Base-by-base conservation (phyloP, 2,329 filamentous ascomycete genomes). In the Ophiostoma pallidulum region DNA sequence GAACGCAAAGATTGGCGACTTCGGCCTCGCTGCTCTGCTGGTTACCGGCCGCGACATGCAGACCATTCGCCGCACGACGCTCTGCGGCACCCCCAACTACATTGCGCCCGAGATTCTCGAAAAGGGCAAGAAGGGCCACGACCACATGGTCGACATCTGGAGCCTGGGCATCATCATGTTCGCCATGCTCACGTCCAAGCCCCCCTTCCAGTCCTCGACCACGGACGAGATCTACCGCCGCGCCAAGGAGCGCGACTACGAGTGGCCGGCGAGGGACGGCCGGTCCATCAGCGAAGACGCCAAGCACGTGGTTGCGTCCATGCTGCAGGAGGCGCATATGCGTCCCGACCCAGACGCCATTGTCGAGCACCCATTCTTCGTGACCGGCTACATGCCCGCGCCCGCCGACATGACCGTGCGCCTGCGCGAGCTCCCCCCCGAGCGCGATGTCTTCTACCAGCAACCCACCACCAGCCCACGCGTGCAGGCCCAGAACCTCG, bases 61-160 rank as follows among this genome's bases (percentile, higher is more conserved):
- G 64, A 88, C 78, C 51, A 80, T 80, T 58, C 80, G 92, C 54
- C 78, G 94, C 59, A 96, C 88, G 22, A 98, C 92, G 7, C 79
- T 98, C 51, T 98, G 92, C 58, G 92, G 92, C 50, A 98, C 92
- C 4, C 92, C 92, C 2, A 98, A 98, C 65, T 98, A 98, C 63
- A 95, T 98, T 57, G 92, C 92, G 0, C 92, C 92, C 0, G 92
- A 98, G 61, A 95, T 98, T 52, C 68, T 98, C 44, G 87, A 95
- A 60, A 95, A 92, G 71, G 87, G 85, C 29, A 92, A 87, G 61
- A 88, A 91, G 58, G 92, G 92, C 0, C 92, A 98, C 62, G 92
- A 95, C 56, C 90, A 97, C 62, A 95, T 94, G 72, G 92, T 98
- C 4, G 92, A 98, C 62, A 86, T 98, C 48, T 98, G 94, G 94